Conservation (phyloP, 2,329 filamentous ascomycete genomes). For the Colletotrichum abscissum region DNA sequence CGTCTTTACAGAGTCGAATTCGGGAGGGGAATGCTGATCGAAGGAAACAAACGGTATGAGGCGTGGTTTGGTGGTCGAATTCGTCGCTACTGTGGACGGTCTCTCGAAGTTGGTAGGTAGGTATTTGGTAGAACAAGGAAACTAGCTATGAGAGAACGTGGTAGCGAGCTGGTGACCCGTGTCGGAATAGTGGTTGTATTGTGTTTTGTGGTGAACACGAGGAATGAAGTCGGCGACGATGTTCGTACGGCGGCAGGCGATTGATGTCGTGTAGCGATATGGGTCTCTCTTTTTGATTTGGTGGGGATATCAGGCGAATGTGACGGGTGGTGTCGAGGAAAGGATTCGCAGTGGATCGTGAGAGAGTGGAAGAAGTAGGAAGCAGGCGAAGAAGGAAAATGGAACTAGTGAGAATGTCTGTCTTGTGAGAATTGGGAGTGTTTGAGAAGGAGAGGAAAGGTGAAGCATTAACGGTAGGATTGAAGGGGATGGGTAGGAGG, state of each 20-base stretch:
- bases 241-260: neutral
- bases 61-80: constrained; percentile 4
- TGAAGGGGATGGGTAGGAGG: constrained; percentile 26
- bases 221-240: neutral
- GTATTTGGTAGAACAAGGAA: neutral
- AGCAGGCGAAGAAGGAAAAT: constrained; percentile 2
- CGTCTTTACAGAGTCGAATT: constrained; percentile 17
- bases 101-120: neutral
- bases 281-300: neutral
- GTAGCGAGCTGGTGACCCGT: constrained; percentile 5
- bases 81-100: constrained; percentile 4
- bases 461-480: constrained; percentile 30
- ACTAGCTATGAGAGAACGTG: no score
- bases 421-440: constrained; percentile 10
- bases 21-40: constrained; percentile 23
- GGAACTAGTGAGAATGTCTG: neutral
- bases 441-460: constrained; percentile 13
- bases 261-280: neutral
- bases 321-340: neutral
- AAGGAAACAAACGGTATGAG: neutral
- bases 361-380: neutral
- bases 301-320: neutral
- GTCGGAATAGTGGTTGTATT: neutral
- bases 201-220: neutral
- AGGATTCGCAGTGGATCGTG: neutral